A percentile compares a stretch with the other conserved stretches of the same genome.
Evolutionary conservation across 306 rosid species (phyloP).

Genomic region (Carpinus viminea): DNA sequence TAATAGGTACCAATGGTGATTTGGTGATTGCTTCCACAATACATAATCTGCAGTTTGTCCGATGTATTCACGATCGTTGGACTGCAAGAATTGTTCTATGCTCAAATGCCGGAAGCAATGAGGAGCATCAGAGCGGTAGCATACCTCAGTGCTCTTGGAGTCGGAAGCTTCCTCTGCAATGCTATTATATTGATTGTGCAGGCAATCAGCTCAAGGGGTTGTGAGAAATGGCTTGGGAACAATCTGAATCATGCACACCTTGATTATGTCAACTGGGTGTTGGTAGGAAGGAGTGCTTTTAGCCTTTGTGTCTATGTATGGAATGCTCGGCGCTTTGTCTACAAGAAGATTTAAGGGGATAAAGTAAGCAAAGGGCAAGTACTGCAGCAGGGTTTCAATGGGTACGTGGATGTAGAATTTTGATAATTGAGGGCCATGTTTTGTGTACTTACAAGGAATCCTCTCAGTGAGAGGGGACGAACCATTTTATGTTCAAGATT

Average conservation of each 20-base stretch:
- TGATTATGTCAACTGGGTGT: slow-evolving; percentile 57
- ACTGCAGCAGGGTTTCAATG: background rate
- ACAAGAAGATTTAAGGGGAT: slow-evolving; percentile 39
- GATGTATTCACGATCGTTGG: slow-evolving; percentile 61
- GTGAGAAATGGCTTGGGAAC: slow-evolving; percentile 56
- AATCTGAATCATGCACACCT: slow-evolving; percentile 67
- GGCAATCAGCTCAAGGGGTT: slow-evolving; percentile 22
- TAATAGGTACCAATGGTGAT: too few relatives aligned
- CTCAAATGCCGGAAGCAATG: slow-evolving; percentile 60
- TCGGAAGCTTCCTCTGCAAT: slow-evolving; percentile 57
- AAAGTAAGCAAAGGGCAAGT: slow-evolving; percentile 14
- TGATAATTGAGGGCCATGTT: background rate
- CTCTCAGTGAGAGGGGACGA: too few relatives aligned
- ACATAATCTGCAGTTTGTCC: slow-evolving; percentile 43
- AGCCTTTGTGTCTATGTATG: slow-evolving; percentile 45
- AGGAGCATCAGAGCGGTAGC: slow-evolving; percentile 70
- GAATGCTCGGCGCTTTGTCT: slow-evolving; percentile 53
- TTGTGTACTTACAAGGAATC: background rate
- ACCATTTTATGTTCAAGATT: too few relatives aligned
- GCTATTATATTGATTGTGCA: slow-evolving; percentile 43
- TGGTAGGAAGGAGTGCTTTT: slow-evolving; percentile 55
- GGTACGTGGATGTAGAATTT: background rate
- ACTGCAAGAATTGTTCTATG: slow-evolving; percentile 64
- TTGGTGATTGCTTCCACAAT: background rate
- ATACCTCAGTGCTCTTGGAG: slow-evolving; percentile 50